phyloP scores from a whole-genome alignment of 1,284 basidiomycete genomes.

The Microbotryum scabiosae region DNA sequence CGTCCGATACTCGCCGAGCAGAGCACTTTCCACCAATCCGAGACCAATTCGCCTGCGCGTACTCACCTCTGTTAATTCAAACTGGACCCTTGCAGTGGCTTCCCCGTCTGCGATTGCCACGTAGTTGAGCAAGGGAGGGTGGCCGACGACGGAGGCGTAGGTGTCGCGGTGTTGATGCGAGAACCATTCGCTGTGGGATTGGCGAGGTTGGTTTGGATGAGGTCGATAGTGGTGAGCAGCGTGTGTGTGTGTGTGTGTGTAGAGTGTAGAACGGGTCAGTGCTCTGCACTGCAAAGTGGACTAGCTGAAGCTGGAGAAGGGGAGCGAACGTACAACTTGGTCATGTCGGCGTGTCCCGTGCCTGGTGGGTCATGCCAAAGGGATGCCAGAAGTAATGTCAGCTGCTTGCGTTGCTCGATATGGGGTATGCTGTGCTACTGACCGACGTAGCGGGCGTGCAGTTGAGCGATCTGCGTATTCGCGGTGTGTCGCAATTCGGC shows the following conservation, averaged over 20 bases:
- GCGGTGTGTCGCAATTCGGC: constrained; percentile 88
- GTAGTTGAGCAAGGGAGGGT: constrained; percentile 75
- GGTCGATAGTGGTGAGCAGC: background rate
- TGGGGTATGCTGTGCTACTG: background rate
- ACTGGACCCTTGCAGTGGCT: constrained; percentile 75
- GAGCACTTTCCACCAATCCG: background rate
- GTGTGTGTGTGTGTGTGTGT: background rate
- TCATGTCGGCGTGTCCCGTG: constrained; percentile 80
- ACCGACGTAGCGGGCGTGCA: constrained; percentile 92
- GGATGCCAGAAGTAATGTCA: background rate
- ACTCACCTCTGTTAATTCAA: constrained; percentile 89
- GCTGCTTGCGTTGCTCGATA: background rate
- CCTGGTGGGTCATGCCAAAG: constrained; percentile 10
- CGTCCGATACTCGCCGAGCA: background rate
- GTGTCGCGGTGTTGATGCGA: constrained; percentile 97
- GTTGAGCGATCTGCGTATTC: constrained; percentile 84
- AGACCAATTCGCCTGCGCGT: background rate
- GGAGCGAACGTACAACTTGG: constrained; percentile 66
- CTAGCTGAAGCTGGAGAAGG: background rate
- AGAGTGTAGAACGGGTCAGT: background rate
- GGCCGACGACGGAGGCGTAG: constrained; percentile 80
- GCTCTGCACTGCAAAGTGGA: background rate
- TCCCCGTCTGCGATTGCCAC: constrained; percentile 90
- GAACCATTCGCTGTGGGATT: constrained; percentile 72
- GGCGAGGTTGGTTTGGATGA: background rate